Evolutionary conservation across 306 rosid genomes (phyloP).

Genomic region (Arachis stenosperma): DNA sequence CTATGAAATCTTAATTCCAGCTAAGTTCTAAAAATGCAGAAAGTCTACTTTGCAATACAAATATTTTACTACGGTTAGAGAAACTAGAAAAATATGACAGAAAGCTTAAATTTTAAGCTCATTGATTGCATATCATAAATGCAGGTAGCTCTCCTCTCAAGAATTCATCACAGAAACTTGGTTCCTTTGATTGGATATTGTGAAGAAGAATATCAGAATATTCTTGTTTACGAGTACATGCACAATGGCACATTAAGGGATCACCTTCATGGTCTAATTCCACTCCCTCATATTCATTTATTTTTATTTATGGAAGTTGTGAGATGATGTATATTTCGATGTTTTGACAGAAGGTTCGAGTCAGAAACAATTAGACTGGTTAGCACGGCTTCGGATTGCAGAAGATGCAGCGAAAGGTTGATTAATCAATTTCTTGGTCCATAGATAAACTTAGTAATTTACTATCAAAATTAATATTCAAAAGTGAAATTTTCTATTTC

Average conservation of each 20-base stretch:
- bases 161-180: constrained; percentile 98
- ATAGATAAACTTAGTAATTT: constrained; percentile 22
- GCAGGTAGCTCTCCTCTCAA: constrained; percentile 92
- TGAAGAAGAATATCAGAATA: constrained; percentile 82
- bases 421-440: constrained; percentile 35
- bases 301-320: constrained; percentile 9
- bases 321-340: constrained; percentile 31
- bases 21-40: constrained; percentile 5
- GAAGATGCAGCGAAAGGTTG: constrained; percentile 98
- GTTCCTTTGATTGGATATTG: constrained; percentile 96
- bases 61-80: neutral
- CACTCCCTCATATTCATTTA: constrained; percentile 33
- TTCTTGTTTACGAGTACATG: constrained; percentile 94
- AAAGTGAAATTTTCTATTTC: constrained; percentile 29
- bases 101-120: constrained; percentile 17
- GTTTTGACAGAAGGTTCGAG: constrained; percentile 57
- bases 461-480: constrained; percentile 33
- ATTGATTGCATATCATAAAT: constrained; percentile 40
- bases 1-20: constrained; percentile 9
- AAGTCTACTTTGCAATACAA: constrained; percentile 13
- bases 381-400: constrained; percentile 80
- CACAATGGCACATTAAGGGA: constrained; percentile 96
- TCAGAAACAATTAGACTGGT: constrained; percentile 74
- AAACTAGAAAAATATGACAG: constrained; percentile 7
- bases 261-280: constrained; percentile 72